These are phyloP conservation scores for Salix udensis DNA, from an alignment of 345 rosid genomes.

Conservation along the genomic window DNA sequence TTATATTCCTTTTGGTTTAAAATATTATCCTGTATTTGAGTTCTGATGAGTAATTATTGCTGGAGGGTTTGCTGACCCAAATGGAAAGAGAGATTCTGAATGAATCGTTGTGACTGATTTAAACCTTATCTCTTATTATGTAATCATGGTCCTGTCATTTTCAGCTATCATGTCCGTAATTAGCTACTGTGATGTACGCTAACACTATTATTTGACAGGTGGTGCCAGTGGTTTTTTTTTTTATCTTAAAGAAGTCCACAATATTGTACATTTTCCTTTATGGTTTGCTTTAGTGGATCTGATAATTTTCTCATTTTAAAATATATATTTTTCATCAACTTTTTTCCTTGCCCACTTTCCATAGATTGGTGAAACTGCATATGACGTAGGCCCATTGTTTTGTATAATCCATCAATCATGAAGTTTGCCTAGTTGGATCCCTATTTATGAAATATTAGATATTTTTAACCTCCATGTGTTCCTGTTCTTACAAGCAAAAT, in stretches of 20 bases:
- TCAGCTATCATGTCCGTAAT: conserved; percentile 1
- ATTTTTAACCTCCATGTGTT: neutral
- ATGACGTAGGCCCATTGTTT: conserved; percentile 12
- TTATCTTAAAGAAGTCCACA: neutral
- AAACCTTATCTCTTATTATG: conserved; percentile 13
- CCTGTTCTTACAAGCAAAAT: neutral
- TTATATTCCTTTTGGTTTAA: neutral
- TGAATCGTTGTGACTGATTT: conserved; percentile 3
- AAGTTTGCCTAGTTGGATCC: neutral
- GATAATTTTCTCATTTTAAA: neutral
- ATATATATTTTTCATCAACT: neutral
- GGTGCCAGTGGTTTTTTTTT: neutral
- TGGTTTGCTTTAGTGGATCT: neutral
- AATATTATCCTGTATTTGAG: neutral
- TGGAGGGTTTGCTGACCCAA: neutral
- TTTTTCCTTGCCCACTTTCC: neutral
- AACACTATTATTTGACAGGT: neutral
- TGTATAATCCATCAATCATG: conserved; percentile 2
- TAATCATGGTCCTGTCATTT: conserved; percentile 15
- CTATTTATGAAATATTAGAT: neutral
- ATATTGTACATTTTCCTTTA: neutral
- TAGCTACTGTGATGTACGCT: conserved; percentile 13
- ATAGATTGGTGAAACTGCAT: neutral
- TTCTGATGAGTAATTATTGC: neutral
- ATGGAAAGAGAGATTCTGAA: conserved; percentile 9